These are phyloP conservation scores for Iberis pinnata DNA, from an alignment of 345 rosid genomes.

Conservation along the genomic window DNA sequence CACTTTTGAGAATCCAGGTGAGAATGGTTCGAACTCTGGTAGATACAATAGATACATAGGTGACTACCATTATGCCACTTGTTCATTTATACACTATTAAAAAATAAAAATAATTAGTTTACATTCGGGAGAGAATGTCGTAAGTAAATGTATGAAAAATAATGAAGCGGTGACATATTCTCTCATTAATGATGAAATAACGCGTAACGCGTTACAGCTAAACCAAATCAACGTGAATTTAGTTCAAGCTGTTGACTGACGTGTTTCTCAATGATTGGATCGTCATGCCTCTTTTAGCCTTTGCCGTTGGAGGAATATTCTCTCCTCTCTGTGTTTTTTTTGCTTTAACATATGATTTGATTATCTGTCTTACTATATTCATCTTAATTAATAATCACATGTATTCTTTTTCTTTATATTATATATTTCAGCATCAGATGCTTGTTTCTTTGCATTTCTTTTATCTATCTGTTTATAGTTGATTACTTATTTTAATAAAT, in stretches of 20 bases:
- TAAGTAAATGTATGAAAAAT: too few species aligned
- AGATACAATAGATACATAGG: too few species aligned
- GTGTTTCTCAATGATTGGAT: constrained; percentile 22
- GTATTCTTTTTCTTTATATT: neutral
- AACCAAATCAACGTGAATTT: constrained; percentile 13
- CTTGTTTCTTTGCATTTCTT: too few species aligned
- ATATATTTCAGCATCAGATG: neutral
- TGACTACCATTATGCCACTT: too few species aligned
- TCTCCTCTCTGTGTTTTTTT: constrained; percentile 4
- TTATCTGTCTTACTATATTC: constrained; percentile 17
- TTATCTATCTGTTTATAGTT: neutral
- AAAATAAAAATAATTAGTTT: neutral
- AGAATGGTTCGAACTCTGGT: too few species aligned
- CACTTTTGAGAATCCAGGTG: too few species aligned
- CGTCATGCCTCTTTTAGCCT: constrained; percentile 1
- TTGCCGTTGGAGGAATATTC: constrained; percentile 28
- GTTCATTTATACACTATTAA: too few species aligned
- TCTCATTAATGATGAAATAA: constrained; percentile 20
- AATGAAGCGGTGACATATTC: constrained; percentile 20
- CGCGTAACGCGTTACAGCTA: constrained; percentile 38
- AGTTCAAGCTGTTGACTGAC: constrained; percentile 21
- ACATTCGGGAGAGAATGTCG: too few species aligned
- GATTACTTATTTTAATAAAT: too few species aligned
- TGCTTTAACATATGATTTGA: neutral
- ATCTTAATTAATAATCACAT: constrained; percentile 3